Base-by-base conservation (phyloP, 2,329 filamentous ascomycete species). In the Epichloe uncinata region DNA sequence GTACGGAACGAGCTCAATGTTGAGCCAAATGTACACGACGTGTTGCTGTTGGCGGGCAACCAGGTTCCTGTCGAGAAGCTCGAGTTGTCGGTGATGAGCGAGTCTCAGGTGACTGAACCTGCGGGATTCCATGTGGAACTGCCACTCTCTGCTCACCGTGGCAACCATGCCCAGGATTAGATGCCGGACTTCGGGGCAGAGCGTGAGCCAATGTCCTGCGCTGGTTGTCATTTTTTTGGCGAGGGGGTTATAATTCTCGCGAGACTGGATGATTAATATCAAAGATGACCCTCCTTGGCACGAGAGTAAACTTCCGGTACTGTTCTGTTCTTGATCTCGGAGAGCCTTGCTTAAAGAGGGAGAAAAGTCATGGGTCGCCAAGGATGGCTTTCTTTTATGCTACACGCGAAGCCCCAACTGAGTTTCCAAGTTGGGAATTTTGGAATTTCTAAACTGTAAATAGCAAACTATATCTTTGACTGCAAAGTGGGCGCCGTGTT, bases 21-120 rank as follows among this genome's bases (percentile, higher is more conserved):
- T 47, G 45, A 47, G 36, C 45, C 45, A 47, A 13, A 47, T 26
- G 45, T 47, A 33, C 36, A 35, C 16, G 5, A 47, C 20, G 8
- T 38, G 22, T 1, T 20, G 35, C 16, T 18, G 13, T 35, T 47
- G 45, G 20, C 36, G 45, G 5, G 7, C 12, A 6, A 47, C 45
- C 2, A 47, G 9, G 3, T 8, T 4, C 5, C 5, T 13, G 9
- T 4, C 45, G 5, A 47, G 13, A 20, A 9, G 15, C n/a, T 33
- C 18, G 20, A 47, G 45, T 5, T 40, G 13, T 2, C 8, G 16
- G 35, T 40, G 22, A 8, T 47, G 4, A 4, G 5, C 8, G 8
- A 47, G 15, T 18, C 45, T n/a, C 34, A 47, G 20, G 22, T 47
- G 36, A 7, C 45, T 47, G 20, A 47, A 40, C 3, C 6, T 30